Evolutionary conservation across 2,329 filamentous ascomycete genomes (phyloP), one percentile per base, ranked within the genome.

Genomic region (Colletotrichum eleusines): DNA sequence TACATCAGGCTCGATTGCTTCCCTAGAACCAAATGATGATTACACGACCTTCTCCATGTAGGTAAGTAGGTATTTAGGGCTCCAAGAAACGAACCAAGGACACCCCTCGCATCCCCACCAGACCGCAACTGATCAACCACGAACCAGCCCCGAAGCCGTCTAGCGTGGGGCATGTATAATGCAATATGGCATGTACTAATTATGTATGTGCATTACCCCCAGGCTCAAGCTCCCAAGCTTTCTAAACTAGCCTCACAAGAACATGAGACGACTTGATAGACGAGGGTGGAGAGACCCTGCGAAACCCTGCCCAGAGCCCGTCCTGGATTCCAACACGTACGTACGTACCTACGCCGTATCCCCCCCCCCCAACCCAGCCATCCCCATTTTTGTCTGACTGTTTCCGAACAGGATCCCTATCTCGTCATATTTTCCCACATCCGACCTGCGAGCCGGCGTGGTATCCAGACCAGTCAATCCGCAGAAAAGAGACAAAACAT

Each of bases 91-190:
- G 42, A 44, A 44, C 18, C 48, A 50, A 18, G 48, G 48, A 28
- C 7, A 51, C 7, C 16, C 23, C 23, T 51, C 48, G 28, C 28
- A 40, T 59, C 51, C 23, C 57, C 44, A 61, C 57, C 38, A 67
- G 69, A 68, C 65, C 58, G 64, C 68, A 67, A 69, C 67, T 69
- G 67, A 69, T 69, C 63, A 61, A 48, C 67, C 23, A 23, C 20
- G 26, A 31, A 28, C 48, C 28, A 62, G 33, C 1, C 63, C 57
- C 33, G 38, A 66, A 70, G 20, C 50, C 67, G 50, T 33, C 57
- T 67, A 70, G 57, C 67, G 63, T 5, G 23, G 23, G 23, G 26
- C 48, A 51, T 50, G 46, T 50, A 23, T 12, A 23, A 9, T 46
- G 20, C 20, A 46, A n/a, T 46, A 23, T 23, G 44, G 20, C 3